Evolutionary conservation across 2,329 filamentous ascomycete genomes (phyloP).

Genomic region (Pseudogymnoascus sp.): DNA sequence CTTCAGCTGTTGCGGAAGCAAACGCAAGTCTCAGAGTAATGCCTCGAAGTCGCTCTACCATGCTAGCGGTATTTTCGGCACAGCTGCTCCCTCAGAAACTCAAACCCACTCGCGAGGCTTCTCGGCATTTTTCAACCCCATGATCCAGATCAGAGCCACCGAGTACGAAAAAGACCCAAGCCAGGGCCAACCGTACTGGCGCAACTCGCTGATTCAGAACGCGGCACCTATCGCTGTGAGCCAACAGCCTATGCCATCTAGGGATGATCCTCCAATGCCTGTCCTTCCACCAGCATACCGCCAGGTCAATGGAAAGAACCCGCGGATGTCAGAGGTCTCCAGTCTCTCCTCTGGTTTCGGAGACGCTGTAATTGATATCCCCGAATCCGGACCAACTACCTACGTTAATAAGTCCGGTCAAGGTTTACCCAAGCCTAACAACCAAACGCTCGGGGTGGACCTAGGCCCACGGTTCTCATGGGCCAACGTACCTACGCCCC

Average conservation of each 20-base stretch:
- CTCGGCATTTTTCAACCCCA: slow-evolving; percentile 5
- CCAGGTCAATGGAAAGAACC: background rate
- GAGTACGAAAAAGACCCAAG: background rate
- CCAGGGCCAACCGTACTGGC: background rate
- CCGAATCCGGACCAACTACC: slow-evolving; percentile 20
- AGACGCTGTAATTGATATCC: slow-evolving; percentile 48
- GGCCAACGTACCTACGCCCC: slow-evolving; percentile 15
- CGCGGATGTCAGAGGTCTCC: slow-evolving; percentile 35
- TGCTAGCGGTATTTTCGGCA: background rate
- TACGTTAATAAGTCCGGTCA: slow-evolving; percentile 10
- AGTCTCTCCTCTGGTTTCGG: slow-evolving; percentile 58
- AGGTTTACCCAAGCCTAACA: background rate
- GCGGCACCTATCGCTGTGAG: background rate
- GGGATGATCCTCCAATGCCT: slow-evolving; percentile 25
- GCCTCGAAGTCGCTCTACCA: background rate
- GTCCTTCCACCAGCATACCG: slow-evolving; percentile 1
- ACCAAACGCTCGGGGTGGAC: background rate
- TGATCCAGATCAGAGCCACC: background rate
- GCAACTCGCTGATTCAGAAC: slow-evolving; percentile 1
- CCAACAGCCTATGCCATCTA: background rate
- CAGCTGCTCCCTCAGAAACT: background rate
- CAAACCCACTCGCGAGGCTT: background rate
- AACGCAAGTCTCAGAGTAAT: background rate
- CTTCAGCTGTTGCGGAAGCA: background rate
- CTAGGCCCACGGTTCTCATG: slow-evolving; percentile 24